Conservation (phyloP, 176 grass and related monocot species). For the Bonia amplexicaulis region DNA sequence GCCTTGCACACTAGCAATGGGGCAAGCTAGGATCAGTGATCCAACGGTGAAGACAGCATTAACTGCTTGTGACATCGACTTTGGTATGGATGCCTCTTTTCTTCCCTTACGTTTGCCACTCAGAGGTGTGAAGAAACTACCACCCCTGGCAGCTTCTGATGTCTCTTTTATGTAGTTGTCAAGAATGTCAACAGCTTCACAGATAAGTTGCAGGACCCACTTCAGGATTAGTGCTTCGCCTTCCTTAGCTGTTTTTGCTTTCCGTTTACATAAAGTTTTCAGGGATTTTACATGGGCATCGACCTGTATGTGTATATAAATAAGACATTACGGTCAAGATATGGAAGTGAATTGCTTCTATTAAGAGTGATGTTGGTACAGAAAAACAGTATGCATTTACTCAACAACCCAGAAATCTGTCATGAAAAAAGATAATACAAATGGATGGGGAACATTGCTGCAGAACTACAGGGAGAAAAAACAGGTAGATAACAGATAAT, state of each 20-base stretch:
- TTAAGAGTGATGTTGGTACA: conserved; percentile 2
- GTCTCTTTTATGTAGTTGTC: conserved; percentile 54
- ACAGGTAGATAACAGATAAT: not conserved
- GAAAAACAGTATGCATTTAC: conserved; percentile 2
- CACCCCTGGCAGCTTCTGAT: conserved; percentile 40
- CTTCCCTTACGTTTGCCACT: conserved; percentile 47
- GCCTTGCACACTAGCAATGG: conserved; percentile 51
- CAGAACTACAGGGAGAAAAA: not conserved
- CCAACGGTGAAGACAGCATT: conserved; percentile 88
- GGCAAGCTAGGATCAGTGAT: conserved; percentile 78
- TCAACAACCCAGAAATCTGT: not conserved
- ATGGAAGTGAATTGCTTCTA: conserved; percentile 14
- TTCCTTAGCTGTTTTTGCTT: conserved; percentile 65
- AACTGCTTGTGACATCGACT: conserved; percentile 48
- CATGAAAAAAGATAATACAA: not conserved
- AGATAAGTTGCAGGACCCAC: conserved; percentile 72
- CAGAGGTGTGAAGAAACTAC: conserved; percentile 54
- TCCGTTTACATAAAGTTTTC: conserved; percentile 82
- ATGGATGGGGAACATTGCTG: not conserved
- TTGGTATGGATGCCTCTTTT: conserved; percentile 35
- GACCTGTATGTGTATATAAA: conserved; percentile 49
- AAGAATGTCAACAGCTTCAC: conserved; percentile 41
- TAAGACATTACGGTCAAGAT: conserved; percentile 21
- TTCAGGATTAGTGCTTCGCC: conserved; percentile 58
- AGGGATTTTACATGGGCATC: conserved; percentile 93